Conservation (phyloP, 2,329 filamentous ascomycete species). For the Ophiostoma sp. region DNA sequence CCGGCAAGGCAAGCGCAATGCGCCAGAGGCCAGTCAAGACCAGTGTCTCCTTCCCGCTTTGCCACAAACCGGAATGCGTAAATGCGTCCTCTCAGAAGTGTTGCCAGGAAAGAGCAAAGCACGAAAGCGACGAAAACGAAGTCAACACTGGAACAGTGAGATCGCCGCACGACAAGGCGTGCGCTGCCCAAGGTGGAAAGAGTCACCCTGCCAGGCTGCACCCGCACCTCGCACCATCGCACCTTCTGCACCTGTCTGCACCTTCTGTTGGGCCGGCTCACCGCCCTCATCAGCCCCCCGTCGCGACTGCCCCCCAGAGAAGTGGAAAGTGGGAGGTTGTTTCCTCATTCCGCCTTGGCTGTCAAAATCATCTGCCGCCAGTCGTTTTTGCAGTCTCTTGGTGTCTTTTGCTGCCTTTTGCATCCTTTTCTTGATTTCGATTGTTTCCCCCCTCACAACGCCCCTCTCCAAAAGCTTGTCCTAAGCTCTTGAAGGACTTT, state of each 20-base stretch:
- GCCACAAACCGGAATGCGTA: neutral
- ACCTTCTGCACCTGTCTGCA: slow-evolving; percentile 4
- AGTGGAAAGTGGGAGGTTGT: neutral
- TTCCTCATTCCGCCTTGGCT: slow-evolving; percentile 15
- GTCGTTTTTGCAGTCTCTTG: neutral
- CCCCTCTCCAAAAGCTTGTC: neutral
- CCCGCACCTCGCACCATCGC: neutral
- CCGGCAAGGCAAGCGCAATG: neutral
- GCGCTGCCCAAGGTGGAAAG: neutral
- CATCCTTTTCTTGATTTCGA: neutral
- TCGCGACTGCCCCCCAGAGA: slow-evolving; percentile 5
- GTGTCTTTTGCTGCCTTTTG: neutral
- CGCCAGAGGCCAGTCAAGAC: neutral
- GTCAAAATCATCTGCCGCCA: neutral
- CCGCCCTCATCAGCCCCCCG: slow-evolving; percentile 1
- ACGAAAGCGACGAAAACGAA: neutral
- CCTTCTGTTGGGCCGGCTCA: neutral
- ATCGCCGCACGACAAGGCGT: neutral
- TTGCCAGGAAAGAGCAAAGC: neutral
- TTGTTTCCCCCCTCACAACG: neutral
- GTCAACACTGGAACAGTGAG: neutral
- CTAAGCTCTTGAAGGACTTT: neutral
- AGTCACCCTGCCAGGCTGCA: neutral
- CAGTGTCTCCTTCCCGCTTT: neutral
- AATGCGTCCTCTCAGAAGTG: neutral